Base-by-base conservation (phyloP, 2,329 filamentous ascomycete genomes). In the Pseudogymnoascus sp. region DNA sequence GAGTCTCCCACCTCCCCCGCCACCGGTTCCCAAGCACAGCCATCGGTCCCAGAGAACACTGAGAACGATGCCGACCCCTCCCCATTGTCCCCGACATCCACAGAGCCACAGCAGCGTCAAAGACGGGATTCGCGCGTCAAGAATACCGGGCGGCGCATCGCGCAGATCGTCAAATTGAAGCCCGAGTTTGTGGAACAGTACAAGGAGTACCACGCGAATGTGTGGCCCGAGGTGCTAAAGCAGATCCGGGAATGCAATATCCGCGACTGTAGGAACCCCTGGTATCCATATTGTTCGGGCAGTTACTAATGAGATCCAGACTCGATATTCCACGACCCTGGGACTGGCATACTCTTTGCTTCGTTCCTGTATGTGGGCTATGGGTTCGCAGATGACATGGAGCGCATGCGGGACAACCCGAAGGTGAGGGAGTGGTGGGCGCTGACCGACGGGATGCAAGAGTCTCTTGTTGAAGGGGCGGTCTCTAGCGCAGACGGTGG, bases 361-460 rank as follows among this genome's bases (percentile, higher is more conserved):
- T 84, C 78, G 22, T 90, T 91, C 78, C 91, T 90, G 71, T 93
- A 92, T 68, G 78, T 88, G n/a, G 89, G 90, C 0, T 81, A 81
- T 63, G 81, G 90, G 65, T 91, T 83, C 63, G 84, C 82, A 2
- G 85, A 78, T 8, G 89, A 93, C 69, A 92, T 93, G 90, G 80
- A 83, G 72, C 80, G 78, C 64, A 91, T 92, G 88, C 79, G 80
- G 1, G 83, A 83, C 62, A 90, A 91, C 67, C 80, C 83, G 1
- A 86, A 86, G 69, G 87, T 92, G 35, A 80, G 83, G 61, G 85
- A 88, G 72, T 93, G 89, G 90, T 93, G 89, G 89, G 77, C 76
- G 62, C 87, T 92, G 84, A 92, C 89, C 58, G 89, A 93, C 72
- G 77, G 78, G 12, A 90, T 86, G 78, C 89, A 92, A 75, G 86